Evolutionary conservation across 805 yeast genomes (phyloP).

Genomic region (Ogataea pilisensis): DNA sequence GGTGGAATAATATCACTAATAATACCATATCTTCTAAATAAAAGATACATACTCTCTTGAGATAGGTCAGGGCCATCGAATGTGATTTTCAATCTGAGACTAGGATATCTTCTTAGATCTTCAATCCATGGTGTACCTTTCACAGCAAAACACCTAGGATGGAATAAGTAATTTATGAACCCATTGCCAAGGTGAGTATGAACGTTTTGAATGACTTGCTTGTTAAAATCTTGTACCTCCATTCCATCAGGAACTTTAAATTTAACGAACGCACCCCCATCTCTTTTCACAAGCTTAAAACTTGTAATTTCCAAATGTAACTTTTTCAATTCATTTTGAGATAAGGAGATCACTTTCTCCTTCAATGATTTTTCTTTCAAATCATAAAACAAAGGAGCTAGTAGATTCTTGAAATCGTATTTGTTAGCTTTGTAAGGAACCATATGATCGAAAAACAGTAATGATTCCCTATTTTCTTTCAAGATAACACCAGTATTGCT

Average conservation of each 20-base stretch:
- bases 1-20: conserved; percentile 69
- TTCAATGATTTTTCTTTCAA: conserved; percentile 35
- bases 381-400: conserved; percentile 33
- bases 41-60: conserved; percentile 72
- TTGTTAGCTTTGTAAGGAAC: conserved; percentile 38
- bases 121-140: conserved; percentile 96
- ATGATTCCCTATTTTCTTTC: conserved; percentile 44
- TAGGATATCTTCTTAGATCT: conserved; percentile 78
- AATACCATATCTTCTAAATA: conserved; percentile 83
- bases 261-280: conserved; percentile 92
- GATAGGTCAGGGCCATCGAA: conserved; percentile 75
- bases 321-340: conserved; percentile 32
- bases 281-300: conserved; percentile 68
- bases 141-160: conserved; percentile 63
- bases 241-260: conserved; percentile 54
- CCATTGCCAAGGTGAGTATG: conserved; percentile 27
- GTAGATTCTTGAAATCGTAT: conserved; percentile 44
- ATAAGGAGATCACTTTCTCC: conserved; percentile 28
- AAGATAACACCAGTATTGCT: conserved; percentile 55
- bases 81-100: conserved; percentile 53
- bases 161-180: conserved; percentile 38
- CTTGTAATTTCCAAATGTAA: conserved; percentile 44
- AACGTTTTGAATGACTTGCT: conserved; percentile 39
- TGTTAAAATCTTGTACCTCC: conserved; percentile 49
- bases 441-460: conserved; percentile 54